Base-by-base conservation (phyloP, 148 eudicot species). In the Dysphania ambrosioides region DNA sequence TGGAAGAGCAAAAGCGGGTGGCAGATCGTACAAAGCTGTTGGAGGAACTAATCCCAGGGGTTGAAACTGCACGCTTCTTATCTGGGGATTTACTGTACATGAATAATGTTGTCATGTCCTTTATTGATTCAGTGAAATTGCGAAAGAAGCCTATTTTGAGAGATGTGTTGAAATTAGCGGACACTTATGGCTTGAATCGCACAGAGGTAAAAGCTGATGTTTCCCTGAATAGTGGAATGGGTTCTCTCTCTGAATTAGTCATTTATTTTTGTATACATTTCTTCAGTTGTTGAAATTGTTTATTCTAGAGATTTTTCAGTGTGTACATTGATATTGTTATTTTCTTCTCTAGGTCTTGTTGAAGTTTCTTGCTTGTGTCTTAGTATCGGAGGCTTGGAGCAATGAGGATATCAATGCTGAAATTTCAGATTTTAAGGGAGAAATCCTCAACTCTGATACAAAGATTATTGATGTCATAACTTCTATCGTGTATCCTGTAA, bases 41-140 rank as follows among this genome's bases (percentile, higher is more conserved):
- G 86, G 95, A 92, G 78, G 89, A 92, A 87, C 82, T 96, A 75
- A 88, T 96, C 74, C 99, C 99, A 68, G 99, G 93, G 36, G 90
- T 96, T 74, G 93, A 92, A 67, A 81, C 88, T 80, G 83, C 81
- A 72, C 89, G 97, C 44, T 92, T 96, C 75, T 76, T 96, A 53
- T 89, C 91, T 62, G 90, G 91, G 76, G 99, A 96, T 79, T 42
- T 72, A 21, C 77, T 85, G 67, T 96, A 96, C 71, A 88, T 83
- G 73, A 84, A 84, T 73, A 87, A 77, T 72, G 87, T 81, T 72
- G 79, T 96, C 55, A 88, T 85, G 72, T 82, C 94, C 67, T 81
- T 85, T 66, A 76, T 86, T 81, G 97, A 89, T 79, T 89, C 99
- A 32, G 88, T 92, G 63, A 92, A 83, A 80, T 71, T 76, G 73